These are phyloP conservation scores for Umbelopsis vinacea DNA, from an alignment of 192 early-diverging fungal genomes.

Conservation along the genomic window DNA sequence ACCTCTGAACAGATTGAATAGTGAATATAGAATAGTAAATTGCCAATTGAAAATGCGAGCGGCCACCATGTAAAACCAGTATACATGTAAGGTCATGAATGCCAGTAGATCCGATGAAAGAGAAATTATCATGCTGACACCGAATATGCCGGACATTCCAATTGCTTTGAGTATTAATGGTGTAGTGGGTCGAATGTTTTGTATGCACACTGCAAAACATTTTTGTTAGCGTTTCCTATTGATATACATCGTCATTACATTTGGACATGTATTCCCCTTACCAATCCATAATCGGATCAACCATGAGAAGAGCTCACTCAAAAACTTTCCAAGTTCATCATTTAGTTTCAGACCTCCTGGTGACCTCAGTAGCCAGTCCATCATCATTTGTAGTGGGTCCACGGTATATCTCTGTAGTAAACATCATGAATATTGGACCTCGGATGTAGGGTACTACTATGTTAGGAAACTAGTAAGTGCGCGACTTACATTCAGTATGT, in stretches of 20 bases:
- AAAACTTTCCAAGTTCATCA: slow-evolving; percentile 81
- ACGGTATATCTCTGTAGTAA: slow-evolving; percentile 66
- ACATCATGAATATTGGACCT: neutral
- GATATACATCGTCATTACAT: neutral
- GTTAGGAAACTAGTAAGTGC: neutral
- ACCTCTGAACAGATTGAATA: slow-evolving; percentile 94
- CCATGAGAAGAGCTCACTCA: slow-evolving; percentile 92
- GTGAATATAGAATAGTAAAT: slow-evolving; percentile 76
- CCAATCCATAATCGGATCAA: slow-evolving; percentile 86
- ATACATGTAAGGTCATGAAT: slow-evolving; percentile 88
- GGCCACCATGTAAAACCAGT: slow-evolving; percentile 95
- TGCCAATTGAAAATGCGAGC: slow-evolving; percentile 95
- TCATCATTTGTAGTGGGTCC: slow-evolving; percentile 67
- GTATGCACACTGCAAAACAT: slow-evolving; percentile 45
- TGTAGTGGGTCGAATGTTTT: slow-evolving; percentile 52
- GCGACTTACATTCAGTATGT: slow-evolving; percentile 46
- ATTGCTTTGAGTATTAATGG: slow-evolving; percentile 70
- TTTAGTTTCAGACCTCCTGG: slow-evolving; percentile 98
- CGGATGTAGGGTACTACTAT: too few relatives aligned
- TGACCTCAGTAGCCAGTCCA: slow-evolving; percentile 89
- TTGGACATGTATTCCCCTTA: slow-evolving; percentile 22
- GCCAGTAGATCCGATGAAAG: slow-evolving; percentile 84
- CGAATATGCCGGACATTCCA: slow-evolving; percentile 78
- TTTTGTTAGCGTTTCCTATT: neutral
- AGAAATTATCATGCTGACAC: slow-evolving; percentile 83